Evolutionary conservation across 805 yeast genomes (phyloP), one percentile per base, ranked within the genome.

Genomic region (Komagataella kurtzmanii): DNA sequence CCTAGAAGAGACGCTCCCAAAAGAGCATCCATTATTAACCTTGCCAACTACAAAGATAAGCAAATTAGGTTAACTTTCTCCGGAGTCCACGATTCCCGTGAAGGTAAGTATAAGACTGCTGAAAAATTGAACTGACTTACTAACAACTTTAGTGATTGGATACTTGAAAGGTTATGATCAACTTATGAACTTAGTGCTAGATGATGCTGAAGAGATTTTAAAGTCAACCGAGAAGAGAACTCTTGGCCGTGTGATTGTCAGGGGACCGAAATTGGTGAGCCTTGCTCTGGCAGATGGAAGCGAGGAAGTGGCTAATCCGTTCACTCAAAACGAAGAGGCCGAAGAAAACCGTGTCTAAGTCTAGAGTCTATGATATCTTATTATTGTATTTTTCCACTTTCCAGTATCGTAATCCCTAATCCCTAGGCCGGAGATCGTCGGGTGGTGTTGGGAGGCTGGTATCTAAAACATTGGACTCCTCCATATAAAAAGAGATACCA

Each of bases 21-120:
- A 71, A 85, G 88, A 67, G 97, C 90, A 56, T 95, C 96, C 19
- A 87, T 90, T 54, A 72, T 88, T 52, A 89, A 90, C 64, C 72
- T 93, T 54, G 78, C 82, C 55, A 84, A 80, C 61, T 87, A 85
- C 64, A 79, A 79, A 59, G 95, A 88, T 63, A 74, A 83, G 58
- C 66, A 74, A 57, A 80, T 91, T 45, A 76, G 83, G 59, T 91
- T 90, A 51, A 83, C 85, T 59, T 80, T 93, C 62, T 76, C 82
- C 57, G 95, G 96, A 30, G 40, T 30, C 10, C 40, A 30, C 10
- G 40, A 30, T 10, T 97, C 96, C 6, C 79, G 97, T 61, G 81
- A 82, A 58, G 66, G 69, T 65, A 52, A 23, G 67, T 60, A 3
- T 45, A 14, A 30, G 6, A 30, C 40, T 30, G 8, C 14, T 30